These are phyloP conservation scores for Mentha longifolia DNA, from an alignment of 257 asterid species.

Conservation along the genomic window DNA sequence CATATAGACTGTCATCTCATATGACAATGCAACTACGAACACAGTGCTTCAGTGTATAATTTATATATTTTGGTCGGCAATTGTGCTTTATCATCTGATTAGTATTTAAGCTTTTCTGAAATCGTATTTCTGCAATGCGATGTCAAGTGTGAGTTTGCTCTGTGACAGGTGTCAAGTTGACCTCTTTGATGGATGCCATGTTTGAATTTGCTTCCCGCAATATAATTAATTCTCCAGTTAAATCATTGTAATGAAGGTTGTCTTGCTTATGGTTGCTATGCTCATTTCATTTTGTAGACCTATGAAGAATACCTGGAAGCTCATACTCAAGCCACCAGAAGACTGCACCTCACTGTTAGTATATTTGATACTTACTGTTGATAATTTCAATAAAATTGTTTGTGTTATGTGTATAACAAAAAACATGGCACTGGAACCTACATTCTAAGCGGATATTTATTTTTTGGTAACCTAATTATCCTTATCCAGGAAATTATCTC, in stretches of 20 bases:
- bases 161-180: neutral
- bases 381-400: constrained; percentile 26
- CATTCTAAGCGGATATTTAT: constrained; percentile 1
- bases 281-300: constrained; percentile 60
- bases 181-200: constrained; percentile 18
- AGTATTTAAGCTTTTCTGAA: neutral
- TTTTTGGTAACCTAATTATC: neutral
- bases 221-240: constrained; percentile 9
- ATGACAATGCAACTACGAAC: constrained; percentile 4
- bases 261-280: constrained; percentile 37
- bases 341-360: constrained; percentile 63
- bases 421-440: constrained; percentile 8
- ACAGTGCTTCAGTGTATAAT: neutral
- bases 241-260: constrained; percentile 5
- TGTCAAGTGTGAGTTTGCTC: constrained; percentile 10
- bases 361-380: constrained; percentile 25
- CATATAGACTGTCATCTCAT: neutral
- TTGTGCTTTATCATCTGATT: constrained; percentile 9
- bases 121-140: constrained; percentile 3
- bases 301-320: constrained; percentile 97
- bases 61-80: neutral
- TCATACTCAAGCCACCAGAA: constrained; percentile 60
- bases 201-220: neutral
- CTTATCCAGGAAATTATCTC: constrained; percentile 22
- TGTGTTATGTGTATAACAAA: constrained; percentile 4